Conservation (phyloP, 2,329 filamentous ascomycete species). For the Emergomyces africanus region DNA sequence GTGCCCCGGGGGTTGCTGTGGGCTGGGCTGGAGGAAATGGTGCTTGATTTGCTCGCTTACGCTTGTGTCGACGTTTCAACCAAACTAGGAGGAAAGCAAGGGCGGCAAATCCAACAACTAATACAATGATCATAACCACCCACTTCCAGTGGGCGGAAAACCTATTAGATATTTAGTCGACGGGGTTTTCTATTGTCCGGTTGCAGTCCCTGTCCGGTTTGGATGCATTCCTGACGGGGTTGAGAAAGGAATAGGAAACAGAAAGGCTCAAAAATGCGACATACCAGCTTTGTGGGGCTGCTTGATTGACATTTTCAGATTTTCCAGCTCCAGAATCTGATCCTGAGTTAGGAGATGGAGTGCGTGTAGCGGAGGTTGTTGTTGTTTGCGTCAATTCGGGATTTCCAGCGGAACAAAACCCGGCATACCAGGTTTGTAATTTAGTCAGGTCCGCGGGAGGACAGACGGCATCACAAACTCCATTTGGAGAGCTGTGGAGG, state of each 20-base stretch:
- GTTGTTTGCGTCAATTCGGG: background rate
- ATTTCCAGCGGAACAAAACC: slow-evolving; percentile 38
- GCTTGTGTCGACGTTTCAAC: slow-evolving; percentile 61
- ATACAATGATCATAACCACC: slow-evolving; percentile 67
- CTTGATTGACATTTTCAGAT: background rate
- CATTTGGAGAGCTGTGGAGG: slow-evolving; percentile 44
- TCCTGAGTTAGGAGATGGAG: background rate
- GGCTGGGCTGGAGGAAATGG: background rate
- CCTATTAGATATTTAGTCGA: slow-evolving; percentile 34
- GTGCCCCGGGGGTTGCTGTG: too few species aligned
- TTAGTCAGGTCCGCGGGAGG: slow-evolving; percentile 39
- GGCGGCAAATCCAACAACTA: slow-evolving; percentile 54
- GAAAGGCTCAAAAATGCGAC: slow-evolving; percentile 4
- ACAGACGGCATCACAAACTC: slow-evolving; percentile 52
- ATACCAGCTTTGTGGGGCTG: slow-evolving; percentile 10
- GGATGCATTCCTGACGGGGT: background rate
- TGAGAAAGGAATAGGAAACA: background rate
- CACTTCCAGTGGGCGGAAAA: slow-evolving; percentile 60
- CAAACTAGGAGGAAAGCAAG: slow-evolving; percentile 57
- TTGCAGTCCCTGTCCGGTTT: background rate
- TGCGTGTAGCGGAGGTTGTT: background rate
- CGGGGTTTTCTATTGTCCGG: background rate
- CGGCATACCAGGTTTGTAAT: slow-evolving; percentile 58
- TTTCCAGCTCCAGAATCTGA: background rate
- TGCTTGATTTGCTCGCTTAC: slow-evolving; percentile 30